phyloP scores from a whole-genome alignment of 2,329 filamentous ascomycete species.

The Anthostomella pinea region DNA sequence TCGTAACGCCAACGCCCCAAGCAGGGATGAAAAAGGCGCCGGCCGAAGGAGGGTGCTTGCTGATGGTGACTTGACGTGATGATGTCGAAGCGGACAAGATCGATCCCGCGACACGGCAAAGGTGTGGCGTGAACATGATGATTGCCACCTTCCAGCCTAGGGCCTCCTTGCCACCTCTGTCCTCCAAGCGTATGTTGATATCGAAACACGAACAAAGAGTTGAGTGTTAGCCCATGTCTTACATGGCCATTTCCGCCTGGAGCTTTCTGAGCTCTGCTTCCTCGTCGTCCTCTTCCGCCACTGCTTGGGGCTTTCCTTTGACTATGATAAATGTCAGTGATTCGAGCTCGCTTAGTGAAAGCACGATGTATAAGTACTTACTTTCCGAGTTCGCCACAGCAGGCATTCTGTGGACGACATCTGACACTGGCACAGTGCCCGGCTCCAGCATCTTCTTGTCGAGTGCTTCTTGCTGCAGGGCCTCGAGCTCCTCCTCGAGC shows the following conservation, averaged over 20 bases:
- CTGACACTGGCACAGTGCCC: conserved; percentile 76
- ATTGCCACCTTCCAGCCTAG: too few species aligned
- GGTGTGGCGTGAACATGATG: too few species aligned
- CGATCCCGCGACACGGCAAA: too few species aligned
- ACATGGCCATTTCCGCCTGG: conserved; percentile 98
- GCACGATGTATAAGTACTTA: conserved; percentile 47
- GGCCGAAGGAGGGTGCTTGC: background rate
- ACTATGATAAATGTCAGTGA: conserved; percentile 34
- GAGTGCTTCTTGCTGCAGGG: conserved; percentile 85
- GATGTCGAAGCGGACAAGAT: too few species aligned
- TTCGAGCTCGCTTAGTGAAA: background rate
- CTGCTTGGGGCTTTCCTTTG: conserved; percentile 50
- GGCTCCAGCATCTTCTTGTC: conserved; percentile 93
- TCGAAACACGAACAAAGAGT: conserved; percentile 11
- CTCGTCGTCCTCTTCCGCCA: conserved; percentile 82
- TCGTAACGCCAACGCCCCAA: conserved; percentile 31
- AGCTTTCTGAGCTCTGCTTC: conserved; percentile 91
- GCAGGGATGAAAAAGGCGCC: conserved; percentile 10
- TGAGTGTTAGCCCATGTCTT: conserved; percentile 23
- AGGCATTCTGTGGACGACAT: conserved; percentile 75
- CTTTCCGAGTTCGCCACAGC: conserved; percentile 70
- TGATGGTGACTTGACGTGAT: background rate
- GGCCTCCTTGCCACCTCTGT: conserved; percentile 6
- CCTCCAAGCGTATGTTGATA: conserved; percentile 17
- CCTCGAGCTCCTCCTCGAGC: conserved; percentile 79